phyloP scores from a whole-genome alignment of 2,329 filamentous ascomycete species.

The Aspergillus versicolor region DNA sequence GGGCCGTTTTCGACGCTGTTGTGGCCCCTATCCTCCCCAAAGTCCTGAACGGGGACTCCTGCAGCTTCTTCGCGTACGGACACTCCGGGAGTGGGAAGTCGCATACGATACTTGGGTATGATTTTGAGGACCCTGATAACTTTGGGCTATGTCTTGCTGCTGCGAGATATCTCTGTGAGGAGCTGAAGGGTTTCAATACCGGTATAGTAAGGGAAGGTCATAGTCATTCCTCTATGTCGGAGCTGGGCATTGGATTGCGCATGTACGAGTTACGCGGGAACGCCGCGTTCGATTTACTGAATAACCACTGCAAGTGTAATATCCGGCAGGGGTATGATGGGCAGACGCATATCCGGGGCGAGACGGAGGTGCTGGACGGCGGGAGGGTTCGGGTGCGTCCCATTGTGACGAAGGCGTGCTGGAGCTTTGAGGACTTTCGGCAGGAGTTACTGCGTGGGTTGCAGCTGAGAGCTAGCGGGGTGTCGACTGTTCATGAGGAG shows the following conservation, averaged over 20 bases:
- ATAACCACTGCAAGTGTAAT: conserved; percentile 38
- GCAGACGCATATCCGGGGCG: conserved; percentile 41
- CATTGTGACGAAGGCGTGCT: conserved; percentile 30
- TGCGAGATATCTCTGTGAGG: conserved; percentile 29
- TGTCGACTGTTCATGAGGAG: conserved; percentile 45
- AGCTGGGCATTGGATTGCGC: conserved; percentile 35
- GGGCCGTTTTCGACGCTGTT: conserved; percentile 29
- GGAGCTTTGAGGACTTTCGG: conserved; percentile 35
- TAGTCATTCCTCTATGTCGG: too few species aligned
- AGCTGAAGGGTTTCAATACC: conserved; percentile 12
- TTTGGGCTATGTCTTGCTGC: conserved; percentile 41
- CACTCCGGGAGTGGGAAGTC: conserved; percentile 46
- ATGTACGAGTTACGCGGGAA: conserved; percentile 46
- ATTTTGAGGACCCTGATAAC: conserved; percentile 33
- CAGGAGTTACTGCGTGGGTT: conserved; percentile 30
- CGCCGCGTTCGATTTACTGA: conserved; percentile 44
- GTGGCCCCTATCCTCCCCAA: conserved; percentile 35
- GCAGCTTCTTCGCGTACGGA: conserved; percentile 47
- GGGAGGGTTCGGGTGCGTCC: conserved; percentile 45
- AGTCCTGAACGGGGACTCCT: conserved; percentile 36
- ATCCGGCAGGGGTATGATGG: conserved; percentile 45
- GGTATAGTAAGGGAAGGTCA: too few species aligned
- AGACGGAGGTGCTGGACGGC: conserved; percentile 41
- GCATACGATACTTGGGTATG: conserved; percentile 46
- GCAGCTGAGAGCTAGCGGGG: conserved; percentile 32